Evolutionary conservation across 2,329 filamentous ascomycete genomes (phyloP), one percentile per base, ranked within the genome.

Genomic region (Penicillium sp.): DNA sequence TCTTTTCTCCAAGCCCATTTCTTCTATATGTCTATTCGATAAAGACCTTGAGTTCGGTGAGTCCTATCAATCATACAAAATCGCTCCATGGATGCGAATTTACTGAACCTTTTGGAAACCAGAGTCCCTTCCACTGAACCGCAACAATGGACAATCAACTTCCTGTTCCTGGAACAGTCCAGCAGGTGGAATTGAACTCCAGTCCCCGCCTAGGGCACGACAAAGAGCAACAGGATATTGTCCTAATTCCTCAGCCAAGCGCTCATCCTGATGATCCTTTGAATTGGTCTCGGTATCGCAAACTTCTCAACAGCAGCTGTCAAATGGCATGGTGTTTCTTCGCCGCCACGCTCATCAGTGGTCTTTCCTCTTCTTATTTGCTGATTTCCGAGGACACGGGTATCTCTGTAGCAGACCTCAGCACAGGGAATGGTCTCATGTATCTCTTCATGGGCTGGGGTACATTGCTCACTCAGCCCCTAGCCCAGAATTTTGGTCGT

Each of bases 361-460:
- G 48, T 24, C 43, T 51, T 2, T 54, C 52, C 12, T 42, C 49
- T 3, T 42, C 48, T 12, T 36, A 36, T 15, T 9, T 36, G 9
- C 33, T 36, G 18, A 46, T 46, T 12, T n/a, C 18, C 5, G 33
- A 15, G 9, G 24, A 15, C 17, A 78, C 77, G 0, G 76, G 74
- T 6, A 65, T 82, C 24, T 75, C 74, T 0, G 58, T 79, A 1
- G 67, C 66, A 3, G 69, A 76, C 32, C 62, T 83, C 15, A 79
- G 78, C 52, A 69, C 74, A 37, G 80, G 80, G 4, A 81, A 74
- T 9, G 80, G 80, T 1, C 74, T 77, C 37, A 79, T 81, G 77
- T 81, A 81, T 56, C 64, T 82, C 24, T 71, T 78, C n/a, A 30
- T 59, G 24, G 78, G 79, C 3, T 82, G 78, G 79, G 79, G 77